Conservation (phyloP, 163 green algal genomes). For the Scenedesmus sp. region DNA sequence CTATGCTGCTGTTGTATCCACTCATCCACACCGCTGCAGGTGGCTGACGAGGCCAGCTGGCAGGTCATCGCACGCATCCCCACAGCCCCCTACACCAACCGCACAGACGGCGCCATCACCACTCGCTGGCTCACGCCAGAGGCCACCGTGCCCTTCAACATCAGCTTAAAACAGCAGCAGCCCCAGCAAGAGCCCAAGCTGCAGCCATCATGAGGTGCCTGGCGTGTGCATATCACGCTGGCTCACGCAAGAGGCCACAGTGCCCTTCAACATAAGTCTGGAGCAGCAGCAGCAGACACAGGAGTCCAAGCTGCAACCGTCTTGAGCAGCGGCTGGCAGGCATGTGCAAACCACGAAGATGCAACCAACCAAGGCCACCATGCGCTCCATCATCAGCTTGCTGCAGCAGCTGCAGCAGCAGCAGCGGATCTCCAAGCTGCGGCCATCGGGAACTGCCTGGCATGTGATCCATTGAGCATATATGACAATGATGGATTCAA, state of each 20-base stretch:
- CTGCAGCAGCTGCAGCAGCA: neutral
- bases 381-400: constrained; percentile 17
- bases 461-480: too few relatives aligned
- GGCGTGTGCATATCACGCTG: constrained; percentile 22
- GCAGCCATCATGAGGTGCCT: neutral
- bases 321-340: neutral
- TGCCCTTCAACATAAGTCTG: constrained; percentile 15
- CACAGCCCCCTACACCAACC: constrained; percentile 56
- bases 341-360: constrained; percentile 21
- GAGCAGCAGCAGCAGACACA: neutral
- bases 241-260: neutral
- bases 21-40: neutral
- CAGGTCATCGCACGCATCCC: constrained; percentile 47
- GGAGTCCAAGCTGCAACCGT: neutral
- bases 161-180: constrained; percentile 18
- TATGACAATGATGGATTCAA: too few relatives aligned
- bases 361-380: neutral
- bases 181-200: neutral
- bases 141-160: neutral
- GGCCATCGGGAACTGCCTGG: neutral
- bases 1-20: too few relatives aligned
- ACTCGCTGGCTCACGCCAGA: constrained; percentile 52
- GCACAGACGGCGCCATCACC: constrained; percentile 61
- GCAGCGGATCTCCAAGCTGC: neutral
- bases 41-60: constrained; percentile 47